Conservation (phyloP, 176 grass and related monocot genomes). For the Oryza brachyantha region DNA sequence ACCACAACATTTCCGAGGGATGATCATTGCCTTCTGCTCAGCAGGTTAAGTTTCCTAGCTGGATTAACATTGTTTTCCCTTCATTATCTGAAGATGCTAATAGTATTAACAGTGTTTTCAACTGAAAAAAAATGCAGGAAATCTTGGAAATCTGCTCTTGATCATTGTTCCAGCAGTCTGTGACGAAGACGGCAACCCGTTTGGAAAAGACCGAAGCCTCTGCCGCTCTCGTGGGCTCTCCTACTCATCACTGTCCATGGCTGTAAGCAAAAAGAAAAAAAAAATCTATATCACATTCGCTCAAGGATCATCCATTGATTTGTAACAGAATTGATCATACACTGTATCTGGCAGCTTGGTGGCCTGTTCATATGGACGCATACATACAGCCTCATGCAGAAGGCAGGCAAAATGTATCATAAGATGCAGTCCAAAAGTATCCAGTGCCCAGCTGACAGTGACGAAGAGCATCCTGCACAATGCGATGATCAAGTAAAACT, state of each 20-base stretch:
- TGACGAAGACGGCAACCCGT: constrained; percentile 71
- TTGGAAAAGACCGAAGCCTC: constrained; percentile 27
- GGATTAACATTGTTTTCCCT: background rate
- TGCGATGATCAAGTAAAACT: background rate
- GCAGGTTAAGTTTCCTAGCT: constrained; percentile 41
- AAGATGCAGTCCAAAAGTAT: constrained; percentile 39
- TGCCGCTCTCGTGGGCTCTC: constrained; percentile 60
- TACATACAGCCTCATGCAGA: constrained; percentile 82
- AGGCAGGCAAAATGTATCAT: constrained; percentile 69
- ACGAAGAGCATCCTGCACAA: constrained; percentile 18
- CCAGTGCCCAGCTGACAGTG: constrained; percentile 32
- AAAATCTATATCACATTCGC: background rate
- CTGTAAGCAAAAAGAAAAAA: constrained; percentile 68
- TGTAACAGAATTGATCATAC: background rate
- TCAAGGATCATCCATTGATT: background rate
- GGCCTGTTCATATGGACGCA: constrained; percentile 84
- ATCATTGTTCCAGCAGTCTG: constrained; percentile 83
- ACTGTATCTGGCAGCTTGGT: constrained; percentile 58
- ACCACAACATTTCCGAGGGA: constrained; percentile 49
- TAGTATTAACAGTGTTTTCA: background rate
- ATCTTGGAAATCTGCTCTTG: constrained; percentile 72
- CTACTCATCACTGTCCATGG: constrained; percentile 92
- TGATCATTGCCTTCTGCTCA: constrained; percentile 70
- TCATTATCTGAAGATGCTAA: background rate
- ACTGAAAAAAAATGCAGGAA: constrained; percentile 44